A percentile compares a stretch with the other conserved stretches of the same genome.
phyloP scores from a whole-genome alignment of 371 early-diverging fungal species.

The Mucor sp. region DNA sequence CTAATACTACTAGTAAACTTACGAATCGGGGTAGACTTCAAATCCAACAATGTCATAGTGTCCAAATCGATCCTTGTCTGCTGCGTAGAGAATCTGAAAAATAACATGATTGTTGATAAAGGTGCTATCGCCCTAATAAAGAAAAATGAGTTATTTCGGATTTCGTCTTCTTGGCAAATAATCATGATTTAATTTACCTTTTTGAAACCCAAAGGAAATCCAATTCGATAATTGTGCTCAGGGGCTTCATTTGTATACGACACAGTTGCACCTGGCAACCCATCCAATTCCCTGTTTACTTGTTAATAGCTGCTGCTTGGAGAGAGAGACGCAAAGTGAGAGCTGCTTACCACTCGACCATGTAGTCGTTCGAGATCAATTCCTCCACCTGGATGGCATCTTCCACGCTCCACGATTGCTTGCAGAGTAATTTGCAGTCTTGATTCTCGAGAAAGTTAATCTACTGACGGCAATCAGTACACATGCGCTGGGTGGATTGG shows the following conservation, averaged over 20 bases:
- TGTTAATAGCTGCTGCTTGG: not conserved
- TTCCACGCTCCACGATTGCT: slow-evolving; percentile 32
- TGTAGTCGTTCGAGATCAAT: slow-evolving; percentile 42
- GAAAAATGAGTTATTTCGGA: not conserved
- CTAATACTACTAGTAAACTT: not conserved
- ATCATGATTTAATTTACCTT: slow-evolving; percentile 11
- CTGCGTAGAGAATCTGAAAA: slow-evolving; percentile 40
- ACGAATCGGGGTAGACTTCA: slow-evolving; percentile 56
- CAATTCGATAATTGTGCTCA: slow-evolving; percentile 43
- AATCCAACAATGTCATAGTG: slow-evolving; percentile 39
- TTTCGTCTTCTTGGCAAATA: not conserved
- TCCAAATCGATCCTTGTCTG: slow-evolving; percentile 10
- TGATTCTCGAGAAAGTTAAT: slow-evolving; percentile 32
- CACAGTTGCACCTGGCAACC: slow-evolving; percentile 48
- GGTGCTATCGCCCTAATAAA: slow-evolving; percentile 9
- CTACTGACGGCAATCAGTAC: slow-evolving; percentile 10
- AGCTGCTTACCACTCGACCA: slow-evolving; percentile 44
- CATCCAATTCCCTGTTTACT: slow-evolving; percentile 42
- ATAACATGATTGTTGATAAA: slow-evolving; percentile 51
- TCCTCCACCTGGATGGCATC: slow-evolving; percentile 38
- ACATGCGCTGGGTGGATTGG: not conserved
- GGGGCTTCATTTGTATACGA: slow-evolving; percentile 52
- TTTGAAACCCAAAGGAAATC: slow-evolving; percentile 49
- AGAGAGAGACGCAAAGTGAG: no score
- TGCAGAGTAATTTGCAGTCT: slow-evolving; percentile 46